Conservation (phyloP, 2,329 filamentous ascomycete species). For the Triangularia setosa region DNA sequence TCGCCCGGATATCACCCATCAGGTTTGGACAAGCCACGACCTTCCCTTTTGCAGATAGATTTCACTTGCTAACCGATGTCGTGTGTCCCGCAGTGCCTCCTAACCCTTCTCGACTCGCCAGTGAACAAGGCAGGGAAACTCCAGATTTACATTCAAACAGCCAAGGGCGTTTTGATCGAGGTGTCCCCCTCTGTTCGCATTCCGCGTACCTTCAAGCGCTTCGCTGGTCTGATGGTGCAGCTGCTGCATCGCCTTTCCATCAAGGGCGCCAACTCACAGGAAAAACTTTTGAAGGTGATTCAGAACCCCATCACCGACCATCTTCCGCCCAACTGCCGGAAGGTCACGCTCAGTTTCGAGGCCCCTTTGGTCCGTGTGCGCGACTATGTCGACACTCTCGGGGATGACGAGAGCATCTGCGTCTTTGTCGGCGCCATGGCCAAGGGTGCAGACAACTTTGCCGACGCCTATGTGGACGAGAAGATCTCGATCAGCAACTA, state of each 20-base stretch:
- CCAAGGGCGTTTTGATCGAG: constrained; percentile 95
- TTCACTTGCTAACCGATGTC: constrained; percentile 19
- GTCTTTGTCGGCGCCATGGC: constrained; percentile 99
- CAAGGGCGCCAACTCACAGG: constrained; percentile 91
- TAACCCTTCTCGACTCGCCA: constrained; percentile 94
- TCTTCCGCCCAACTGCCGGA: constrained; percentile 92
- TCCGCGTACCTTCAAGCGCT: constrained; percentile 96
- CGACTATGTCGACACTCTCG: constrained; percentile 80
- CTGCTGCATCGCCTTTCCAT: constrained; percentile 93
- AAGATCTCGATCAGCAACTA: constrained; percentile 98
- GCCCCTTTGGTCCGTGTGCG: constrained; percentile 79
- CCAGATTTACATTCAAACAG: constrained; percentile 98
- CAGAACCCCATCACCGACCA: constrained; percentile 98
- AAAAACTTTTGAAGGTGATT: constrained; percentile 96
- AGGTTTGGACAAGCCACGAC: constrained; percentile 54
- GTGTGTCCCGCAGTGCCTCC: constrained; percentile 66
- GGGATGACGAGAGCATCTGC: constrained; percentile 85
- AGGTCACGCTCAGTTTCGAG: constrained; percentile 95
- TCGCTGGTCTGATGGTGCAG: constrained; percentile 98
- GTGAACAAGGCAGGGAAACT: constrained; percentile 98
- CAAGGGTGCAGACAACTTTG: constrained; percentile 93
- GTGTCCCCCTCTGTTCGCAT: constrained; percentile 98
- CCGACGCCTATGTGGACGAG: constrained; percentile 90
- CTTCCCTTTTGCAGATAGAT: constrained; percentile 46
- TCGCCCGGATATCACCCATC: constrained; percentile 94